Conservation (phyloP, 192 early-diverging fungal species). For the Umbelopsis sp. region DNA sequence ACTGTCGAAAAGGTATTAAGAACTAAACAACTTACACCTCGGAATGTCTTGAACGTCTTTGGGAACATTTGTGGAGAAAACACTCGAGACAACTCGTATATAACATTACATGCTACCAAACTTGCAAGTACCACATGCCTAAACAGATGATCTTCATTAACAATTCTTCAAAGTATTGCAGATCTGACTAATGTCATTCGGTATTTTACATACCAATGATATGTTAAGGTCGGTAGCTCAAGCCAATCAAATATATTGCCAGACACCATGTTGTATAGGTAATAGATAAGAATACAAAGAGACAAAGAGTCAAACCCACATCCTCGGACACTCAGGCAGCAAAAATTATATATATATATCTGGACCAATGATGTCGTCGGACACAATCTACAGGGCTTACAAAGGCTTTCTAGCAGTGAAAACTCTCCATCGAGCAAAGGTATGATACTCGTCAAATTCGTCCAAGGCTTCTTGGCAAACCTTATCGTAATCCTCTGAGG, state of each 20-base stretch:
- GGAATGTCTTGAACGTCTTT: constrained; percentile 61
- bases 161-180: constrained; percentile 17
- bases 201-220: constrained; percentile 63
- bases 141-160: constrained; percentile 27
- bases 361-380: neutral
- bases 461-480: constrained; percentile 29
- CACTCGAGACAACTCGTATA: constrained; percentile 60
- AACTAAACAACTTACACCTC: constrained; percentile 34
- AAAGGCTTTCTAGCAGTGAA: constrained; percentile 28
- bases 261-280: constrained; percentile 4
- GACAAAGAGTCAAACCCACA: neutral
- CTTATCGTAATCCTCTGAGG: constrained; percentile 38
- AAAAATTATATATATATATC: neutral
- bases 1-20: neutral
- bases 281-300: constrained; percentile 1
- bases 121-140: constrained; percentile 20
- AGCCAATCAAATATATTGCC: constrained; percentile 48
- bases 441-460: constrained; percentile 32
- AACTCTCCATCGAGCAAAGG: constrained; percentile 26
- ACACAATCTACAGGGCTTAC: neutral
- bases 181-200: no score
- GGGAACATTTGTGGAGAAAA: constrained; percentile 69
- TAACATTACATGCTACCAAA: constrained; percentile 47
- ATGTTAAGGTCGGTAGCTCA: constrained; percentile 54
- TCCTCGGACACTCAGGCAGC: neutral